Percentiles rank a stretch among this genome's conserved stretches.
Evolutionary conservation across 805 yeast genomes (phyloP).

Genomic region (Dipodascus geniculatus): DNA sequence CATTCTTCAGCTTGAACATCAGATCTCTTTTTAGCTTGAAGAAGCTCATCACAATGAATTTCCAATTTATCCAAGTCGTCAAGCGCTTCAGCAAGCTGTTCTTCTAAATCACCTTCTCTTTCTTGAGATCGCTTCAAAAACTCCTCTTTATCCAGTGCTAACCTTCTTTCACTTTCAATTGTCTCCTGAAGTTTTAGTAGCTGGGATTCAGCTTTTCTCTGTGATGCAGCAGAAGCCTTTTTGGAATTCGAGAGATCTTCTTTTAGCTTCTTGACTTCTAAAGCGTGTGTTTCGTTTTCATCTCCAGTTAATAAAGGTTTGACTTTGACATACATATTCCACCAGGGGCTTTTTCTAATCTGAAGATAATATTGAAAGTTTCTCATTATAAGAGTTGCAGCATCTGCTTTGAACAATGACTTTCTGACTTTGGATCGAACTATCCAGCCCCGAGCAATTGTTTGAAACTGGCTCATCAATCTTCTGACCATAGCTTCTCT

Average conservation of each 20-base stretch:
- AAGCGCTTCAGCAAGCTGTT: conserved; percentile 19
- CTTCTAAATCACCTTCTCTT: conserved; percentile 29
- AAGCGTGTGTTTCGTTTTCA: conserved; percentile 25
- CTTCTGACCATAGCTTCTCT: conserved; percentile 53
- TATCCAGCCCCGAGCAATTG: conserved; percentile 49
- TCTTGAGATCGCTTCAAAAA: conserved; percentile 33
- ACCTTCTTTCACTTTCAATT: conserved; percentile 30
- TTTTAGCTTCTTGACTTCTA: conserved; percentile 24
- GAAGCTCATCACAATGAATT: conserved; percentile 22
- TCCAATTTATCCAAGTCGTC: conserved; percentile 26
- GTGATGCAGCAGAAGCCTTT: conserved; percentile 8
- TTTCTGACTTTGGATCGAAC: conserved; percentile 38
- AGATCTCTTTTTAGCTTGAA: conserved; percentile 23
- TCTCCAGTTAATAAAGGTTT: conserved; percentile 56
- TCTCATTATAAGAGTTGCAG: conserved; percentile 55
- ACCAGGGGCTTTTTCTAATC: conserved; percentile 63
- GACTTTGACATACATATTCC: conserved; percentile 51
- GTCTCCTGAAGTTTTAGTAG: conserved; percentile 22
- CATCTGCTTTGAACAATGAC: conserved; percentile 48
- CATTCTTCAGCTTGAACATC: conserved; percentile 23
- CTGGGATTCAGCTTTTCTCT: conserved; percentile 19
- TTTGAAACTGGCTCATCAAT: conserved; percentile 50
- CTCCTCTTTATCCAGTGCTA: conserved; percentile 36
- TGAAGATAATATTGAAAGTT: conserved; percentile 45
- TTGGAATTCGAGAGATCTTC: conserved; percentile 7